A percentile compares a stretch with the other conserved stretches of the same genome.
These are phyloP conservation scores for Apiospora hydei DNA, from an alignment of 2,329 filamentous ascomycete species.

Conservation along the genomic window DNA sequence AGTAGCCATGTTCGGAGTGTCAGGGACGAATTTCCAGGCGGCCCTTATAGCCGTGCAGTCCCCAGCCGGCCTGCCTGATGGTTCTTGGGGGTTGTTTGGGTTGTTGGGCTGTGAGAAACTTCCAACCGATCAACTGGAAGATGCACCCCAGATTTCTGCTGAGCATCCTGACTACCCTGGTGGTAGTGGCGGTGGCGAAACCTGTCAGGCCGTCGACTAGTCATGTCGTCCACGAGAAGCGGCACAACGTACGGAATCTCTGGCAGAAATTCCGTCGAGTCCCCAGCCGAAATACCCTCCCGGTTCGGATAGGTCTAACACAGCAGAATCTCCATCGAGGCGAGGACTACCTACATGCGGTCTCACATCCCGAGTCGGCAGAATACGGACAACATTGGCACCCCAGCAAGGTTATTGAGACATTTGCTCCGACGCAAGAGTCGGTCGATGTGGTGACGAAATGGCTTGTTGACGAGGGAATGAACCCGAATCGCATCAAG, in stretches of 20 bases:
- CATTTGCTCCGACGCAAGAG: constrained; percentile 51
- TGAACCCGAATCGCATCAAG: constrained; percentile 53
- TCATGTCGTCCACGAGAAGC: constrained; percentile 45
- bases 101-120: neutral
- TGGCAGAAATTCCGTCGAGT: constrained; percentile 37
- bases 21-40: neutral
- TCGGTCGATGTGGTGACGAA: constrained; percentile 56
- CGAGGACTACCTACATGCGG: constrained; percentile 51
- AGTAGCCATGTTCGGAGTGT: neutral
- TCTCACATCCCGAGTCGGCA: constrained; percentile 52
- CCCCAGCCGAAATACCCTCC: constrained; percentile 37
- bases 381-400: constrained; percentile 58
- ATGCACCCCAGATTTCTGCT: constrained; percentile 36
- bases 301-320: constrained; percentile 52
- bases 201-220: constrained; percentile 29
- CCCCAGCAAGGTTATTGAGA: constrained; percentile 49
- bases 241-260: constrained; percentile 32
- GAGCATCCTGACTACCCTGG: constrained; percentile 40
- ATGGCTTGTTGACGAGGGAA: constrained; percentile 63
- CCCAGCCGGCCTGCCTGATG: neutral
- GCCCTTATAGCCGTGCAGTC: neutral
- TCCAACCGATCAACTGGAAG: constrained; percentile 21
- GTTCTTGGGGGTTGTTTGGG: neutral
- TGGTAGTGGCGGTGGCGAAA: constrained; percentile 37
- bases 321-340: constrained; percentile 55